These are phyloP conservation scores for Alternaria alternata DNA, from an alignment of 2,329 filamentous ascomycete species.

Conservation along the genomic window DNA sequence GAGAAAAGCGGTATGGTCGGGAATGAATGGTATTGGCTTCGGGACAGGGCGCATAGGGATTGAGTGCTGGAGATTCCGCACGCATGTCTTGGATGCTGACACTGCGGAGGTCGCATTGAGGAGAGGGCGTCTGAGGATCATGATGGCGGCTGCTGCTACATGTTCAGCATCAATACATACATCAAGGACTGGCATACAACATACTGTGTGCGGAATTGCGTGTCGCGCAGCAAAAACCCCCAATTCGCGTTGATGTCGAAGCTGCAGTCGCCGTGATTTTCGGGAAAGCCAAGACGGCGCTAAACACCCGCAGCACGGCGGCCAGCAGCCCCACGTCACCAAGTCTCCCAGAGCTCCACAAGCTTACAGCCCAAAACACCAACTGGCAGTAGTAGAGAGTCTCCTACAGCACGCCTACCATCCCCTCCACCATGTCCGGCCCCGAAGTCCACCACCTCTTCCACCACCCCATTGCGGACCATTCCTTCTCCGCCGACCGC, in stretches of 20 bases:
- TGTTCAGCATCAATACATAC: background rate
- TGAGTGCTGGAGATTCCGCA: slow-evolving; percentile 51
- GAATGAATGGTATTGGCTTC: slow-evolving; percentile 81
- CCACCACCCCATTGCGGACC: slow-evolving; percentile 94
- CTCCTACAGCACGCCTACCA: slow-evolving; percentile 73
- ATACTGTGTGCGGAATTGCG: background rate
- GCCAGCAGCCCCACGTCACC: slow-evolving; percentile 18
- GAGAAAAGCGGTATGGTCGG: slow-evolving; percentile 85
- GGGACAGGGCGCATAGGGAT: slow-evolving; percentile 63
- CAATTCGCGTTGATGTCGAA: slow-evolving; percentile 11
- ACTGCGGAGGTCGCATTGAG: slow-evolving; percentile 36
- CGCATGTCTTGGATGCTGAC: slow-evolving; percentile 39
- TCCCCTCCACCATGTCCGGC: slow-evolving; percentile 71
- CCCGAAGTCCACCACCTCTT: slow-evolving; percentile 97
- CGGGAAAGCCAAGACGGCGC: slow-evolving; percentile 40
- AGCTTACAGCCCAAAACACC: slow-evolving; percentile 9
- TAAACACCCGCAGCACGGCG: slow-evolving; percentile 19
- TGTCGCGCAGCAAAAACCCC: background rate
- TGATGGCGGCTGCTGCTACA: slow-evolving; percentile 27
- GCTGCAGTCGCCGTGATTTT: slow-evolving; percentile 36
- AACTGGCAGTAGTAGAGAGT: slow-evolving; percentile 82
- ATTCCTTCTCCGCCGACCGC: slow-evolving; percentile 95
- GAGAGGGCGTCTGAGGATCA: slow-evolving; percentile 49
- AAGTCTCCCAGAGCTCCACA: slow-evolving; percentile 13
- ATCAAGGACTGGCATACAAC: background rate